Evolutionary conservation across 1,284 basidiomycete genomes (phyloP), one percentile per base, ranked within the genome.

Genomic region (Phaffia rhodozyma): DNA sequence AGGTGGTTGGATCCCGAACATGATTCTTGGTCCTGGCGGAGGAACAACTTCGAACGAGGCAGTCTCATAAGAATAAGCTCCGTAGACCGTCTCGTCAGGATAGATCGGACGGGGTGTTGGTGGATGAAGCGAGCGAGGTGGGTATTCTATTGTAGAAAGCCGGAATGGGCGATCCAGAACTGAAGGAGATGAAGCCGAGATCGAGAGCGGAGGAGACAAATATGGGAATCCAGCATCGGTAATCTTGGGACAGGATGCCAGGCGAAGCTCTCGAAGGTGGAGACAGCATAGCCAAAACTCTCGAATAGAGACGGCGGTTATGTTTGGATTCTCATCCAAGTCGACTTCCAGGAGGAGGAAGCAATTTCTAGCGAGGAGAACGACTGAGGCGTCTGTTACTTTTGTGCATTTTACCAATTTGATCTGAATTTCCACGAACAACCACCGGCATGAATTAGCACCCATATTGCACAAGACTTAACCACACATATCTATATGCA

Each of bases 341-440:
- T 98, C 96, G 69, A 97, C 85, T 76, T 99, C 96, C 61, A 98
- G 82, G 23, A 99, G 81, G 48, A 92, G 81, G 0, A 90, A 88
- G 72, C 93, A 97, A 7, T 81, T 79, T 65, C 82, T 81, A n/a
- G 89, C 87, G 55, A 99, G 80, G 21, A 83, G 81, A 43, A 85
- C 83, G 66, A 98, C 80, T 18, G 91, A 82, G n/a, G 75, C 76
- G 70, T 94, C 89, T 0, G 92, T 91, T 66, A 97, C 76, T 47
- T 80, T 78, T 63, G 84, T 83, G 57, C 93, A 81, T 63, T 84
- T 84, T 69, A 84, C 86, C 55, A 97, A 80, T 75, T 97, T 97
- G 74, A 96, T 87, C 72, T 93, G 82, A 11, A 18, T 13, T 27
- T 1, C 20, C 16, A 32, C 38, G 16, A 32, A 29, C 9, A n/a